phyloP scores from a whole-genome alignment of 2,329 filamentous ascomycete species.

The Incumbomyces lentus region DNA sequence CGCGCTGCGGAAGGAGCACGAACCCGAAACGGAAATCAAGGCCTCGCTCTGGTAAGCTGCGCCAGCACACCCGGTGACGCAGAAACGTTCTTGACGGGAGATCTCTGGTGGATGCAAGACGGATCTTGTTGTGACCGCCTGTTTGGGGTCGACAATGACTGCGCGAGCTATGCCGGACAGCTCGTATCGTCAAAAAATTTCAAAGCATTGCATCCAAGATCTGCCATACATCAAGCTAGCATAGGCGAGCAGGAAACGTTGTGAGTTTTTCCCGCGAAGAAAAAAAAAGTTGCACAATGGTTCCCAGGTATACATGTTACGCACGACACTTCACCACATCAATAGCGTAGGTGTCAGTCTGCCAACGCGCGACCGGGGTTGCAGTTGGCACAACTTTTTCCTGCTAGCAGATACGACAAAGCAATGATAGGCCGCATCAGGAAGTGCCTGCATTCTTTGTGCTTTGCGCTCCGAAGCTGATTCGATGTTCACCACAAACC shows the following conservation, averaged over 20 bases:
- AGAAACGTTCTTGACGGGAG: slow-evolving; percentile 3
- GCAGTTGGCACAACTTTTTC: background rate
- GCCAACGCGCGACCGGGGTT: background rate
- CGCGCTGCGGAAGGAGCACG: background rate
- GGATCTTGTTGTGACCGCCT: slow-evolving; percentile 1
- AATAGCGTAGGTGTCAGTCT: slow-evolving; percentile 7
- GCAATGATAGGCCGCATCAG: background rate
- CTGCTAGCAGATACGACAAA: background rate
- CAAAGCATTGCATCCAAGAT: too few species aligned
- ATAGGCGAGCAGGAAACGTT: background rate
- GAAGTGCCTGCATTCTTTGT: background rate
- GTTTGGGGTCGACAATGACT: background rate
- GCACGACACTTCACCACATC: background rate
- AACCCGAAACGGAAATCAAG: background rate
- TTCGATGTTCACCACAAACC: slow-evolving; percentile 1
- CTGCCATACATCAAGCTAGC: background rate
- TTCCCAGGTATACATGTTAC: background rate
- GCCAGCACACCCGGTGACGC: background rate
- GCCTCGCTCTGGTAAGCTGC: too few species aligned
- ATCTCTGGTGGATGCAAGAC: background rate
- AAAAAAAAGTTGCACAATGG: slow-evolving; percentile 2
- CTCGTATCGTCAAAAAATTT: too few species aligned
- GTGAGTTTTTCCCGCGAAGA: background rate
- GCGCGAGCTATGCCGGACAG: background rate
- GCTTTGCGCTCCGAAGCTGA: slow-evolving; percentile 5